A percentile compares a stretch with the other conserved stretches of the same genome.
Evolutionary conservation across 192 early-diverging fungal species (phyloP).

Genomic region (Coemansia sp.): DNA sequence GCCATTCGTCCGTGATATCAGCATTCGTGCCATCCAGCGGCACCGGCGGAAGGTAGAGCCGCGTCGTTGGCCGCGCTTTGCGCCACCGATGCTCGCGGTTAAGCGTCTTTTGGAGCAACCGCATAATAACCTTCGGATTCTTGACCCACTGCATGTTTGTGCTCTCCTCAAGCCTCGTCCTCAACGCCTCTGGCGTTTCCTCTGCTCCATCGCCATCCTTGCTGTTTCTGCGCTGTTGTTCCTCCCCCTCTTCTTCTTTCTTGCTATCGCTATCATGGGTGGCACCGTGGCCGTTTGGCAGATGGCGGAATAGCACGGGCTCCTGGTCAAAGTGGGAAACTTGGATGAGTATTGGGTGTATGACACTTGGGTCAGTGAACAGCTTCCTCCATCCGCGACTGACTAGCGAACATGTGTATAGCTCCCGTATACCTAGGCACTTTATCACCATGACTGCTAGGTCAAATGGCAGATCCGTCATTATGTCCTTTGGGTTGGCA

Average conservation of each 20-base stretch:
- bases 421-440: constrained; percentile 18
- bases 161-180: constrained; percentile 27
- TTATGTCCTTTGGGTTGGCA: constrained; percentile 18
- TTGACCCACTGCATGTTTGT: constrained; percentile 50
- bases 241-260: neutral
- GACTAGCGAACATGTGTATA: constrained; percentile 44
- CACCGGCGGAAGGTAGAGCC: constrained; percentile 49
- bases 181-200: constrained; percentile 1
- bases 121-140: constrained; percentile 22
- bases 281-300: constrained; percentile 22
- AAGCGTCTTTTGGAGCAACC: constrained; percentile 37
- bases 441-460: constrained; percentile 34
- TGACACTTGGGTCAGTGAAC: constrained; percentile 25
- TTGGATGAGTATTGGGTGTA: constrained; percentile 31
- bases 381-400: constrained; percentile 29
- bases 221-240: neutral
- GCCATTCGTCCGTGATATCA: constrained; percentile 46
- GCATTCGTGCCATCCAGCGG: constrained; percentile 38
- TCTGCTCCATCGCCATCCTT: neutral
- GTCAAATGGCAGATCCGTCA: constrained; percentile 48
- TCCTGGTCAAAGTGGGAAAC: constrained; percentile 54
- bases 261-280: neutral
- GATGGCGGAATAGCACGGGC: constrained; percentile 40
- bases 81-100: constrained; percentile 47
- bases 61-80: constrained; percentile 20